These are phyloP conservation scores for Ogataea wickerhamii DNA, from an alignment of 805 yeast species.

Conservation along the genomic window DNA sequence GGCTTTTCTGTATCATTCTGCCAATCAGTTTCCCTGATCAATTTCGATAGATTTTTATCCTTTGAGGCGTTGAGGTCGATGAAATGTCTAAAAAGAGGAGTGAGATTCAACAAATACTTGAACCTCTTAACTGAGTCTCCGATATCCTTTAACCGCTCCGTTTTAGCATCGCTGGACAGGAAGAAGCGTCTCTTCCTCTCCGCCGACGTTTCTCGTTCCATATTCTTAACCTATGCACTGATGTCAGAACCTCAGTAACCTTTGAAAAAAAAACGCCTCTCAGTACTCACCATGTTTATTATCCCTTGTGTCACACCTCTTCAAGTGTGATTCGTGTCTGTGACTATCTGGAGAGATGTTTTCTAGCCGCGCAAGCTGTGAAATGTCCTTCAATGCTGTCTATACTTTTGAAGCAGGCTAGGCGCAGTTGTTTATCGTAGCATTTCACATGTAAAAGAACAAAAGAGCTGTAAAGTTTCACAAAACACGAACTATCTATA, in stretches of 20 bases:
- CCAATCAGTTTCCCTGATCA: slow-evolving; percentile 54
- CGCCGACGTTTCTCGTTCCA: slow-evolving; percentile 27
- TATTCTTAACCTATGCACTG: neutral
- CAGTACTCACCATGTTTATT: neutral
- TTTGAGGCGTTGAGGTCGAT: slow-evolving; percentile 77
- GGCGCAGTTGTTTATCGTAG: no score
- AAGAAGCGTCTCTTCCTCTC: slow-evolving; percentile 48
- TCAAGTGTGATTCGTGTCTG: no score
- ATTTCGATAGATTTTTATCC: slow-evolving; percentile 65
- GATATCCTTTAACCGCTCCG: slow-evolving; percentile 50
- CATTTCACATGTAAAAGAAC: no score
- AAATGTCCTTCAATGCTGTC: no score
- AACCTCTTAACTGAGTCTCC: slow-evolving; percentile 77
- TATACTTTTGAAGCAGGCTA: no score
- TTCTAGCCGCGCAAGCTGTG: no score
- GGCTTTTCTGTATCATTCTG: slow-evolving; percentile 38
- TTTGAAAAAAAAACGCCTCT: neutral
- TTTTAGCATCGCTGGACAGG: slow-evolving; percentile 51
- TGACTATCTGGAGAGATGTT: no score
- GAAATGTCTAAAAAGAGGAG: slow-evolving; percentile 85
- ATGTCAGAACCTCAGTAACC: neutral
- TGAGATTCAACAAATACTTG: slow-evolving; percentile 73
- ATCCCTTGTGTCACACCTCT: no score
- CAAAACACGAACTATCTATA: no score
- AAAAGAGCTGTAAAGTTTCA: no score